These are phyloP conservation scores for Notholithocarpus densiflorus DNA, from an alignment of 306 rosid species.

Conservation along the genomic window DNA sequence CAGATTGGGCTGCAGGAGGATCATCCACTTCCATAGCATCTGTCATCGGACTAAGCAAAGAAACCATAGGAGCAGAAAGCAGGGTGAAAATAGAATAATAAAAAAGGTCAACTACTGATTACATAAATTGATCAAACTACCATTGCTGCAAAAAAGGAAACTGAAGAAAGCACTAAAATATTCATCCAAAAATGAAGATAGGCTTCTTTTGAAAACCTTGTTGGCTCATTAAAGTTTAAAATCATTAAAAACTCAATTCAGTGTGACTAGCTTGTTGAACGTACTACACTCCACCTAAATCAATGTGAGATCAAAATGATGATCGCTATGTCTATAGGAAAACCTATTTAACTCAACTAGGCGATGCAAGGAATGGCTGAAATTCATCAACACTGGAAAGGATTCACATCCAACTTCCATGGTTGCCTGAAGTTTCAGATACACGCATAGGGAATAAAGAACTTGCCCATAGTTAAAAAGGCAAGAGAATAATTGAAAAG, in stretches of 20 bases:
- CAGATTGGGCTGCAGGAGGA: constrained; percentile 46
- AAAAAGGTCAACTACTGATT: constrained; percentile 24
- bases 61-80: neutral
- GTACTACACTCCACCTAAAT: neutral
- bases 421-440: neutral
- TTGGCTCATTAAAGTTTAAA: neutral
- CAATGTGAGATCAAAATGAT: neutral
- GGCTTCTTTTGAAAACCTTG: neutral
- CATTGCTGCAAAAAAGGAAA: neutral
- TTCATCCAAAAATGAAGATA: neutral
- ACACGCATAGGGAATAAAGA: neutral
- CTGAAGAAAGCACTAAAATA: neutral
- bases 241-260: neutral
- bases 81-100: neutral
- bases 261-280: neutral
- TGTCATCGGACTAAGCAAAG: constrained; percentile 38
- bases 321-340: neutral
- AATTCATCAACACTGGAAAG: neutral
- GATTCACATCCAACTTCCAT: neutral
- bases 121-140: neutral
- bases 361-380: neutral
- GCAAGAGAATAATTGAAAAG: neutral
- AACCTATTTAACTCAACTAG: neutral
- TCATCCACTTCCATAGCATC: constrained; percentile 79
- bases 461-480: neutral